Conservation (phyloP, 495 filamentous ascomycete species). For the Trichoderma erinaceum region DNA sequence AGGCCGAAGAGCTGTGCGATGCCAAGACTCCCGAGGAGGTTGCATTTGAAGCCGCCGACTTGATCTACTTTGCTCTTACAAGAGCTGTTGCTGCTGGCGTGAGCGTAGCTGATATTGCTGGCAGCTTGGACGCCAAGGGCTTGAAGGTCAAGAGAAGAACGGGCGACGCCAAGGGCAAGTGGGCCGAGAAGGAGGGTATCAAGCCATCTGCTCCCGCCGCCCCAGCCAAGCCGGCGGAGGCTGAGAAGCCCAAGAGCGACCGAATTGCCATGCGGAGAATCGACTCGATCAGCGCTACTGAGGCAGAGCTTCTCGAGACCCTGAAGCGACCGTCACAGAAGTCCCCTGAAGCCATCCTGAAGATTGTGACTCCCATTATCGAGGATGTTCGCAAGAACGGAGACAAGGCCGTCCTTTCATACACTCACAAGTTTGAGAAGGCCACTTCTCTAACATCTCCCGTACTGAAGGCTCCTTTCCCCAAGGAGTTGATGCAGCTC, state of each 20-base stretch:
- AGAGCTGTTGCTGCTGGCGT: constrained; percentile 81
- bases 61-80: constrained; percentile 92
- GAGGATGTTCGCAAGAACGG: constrained; percentile 72
- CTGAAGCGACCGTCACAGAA: constrained; percentile 87
- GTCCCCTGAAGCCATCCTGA: constrained; percentile 82
- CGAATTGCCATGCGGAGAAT: constrained; percentile 79
- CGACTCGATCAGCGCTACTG: constrained; percentile 54
- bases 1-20: constrained; percentile 88
- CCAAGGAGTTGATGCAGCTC: constrained; percentile 75
- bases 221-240: constrained; percentile 36
- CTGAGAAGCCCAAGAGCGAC: constrained; percentile 46
- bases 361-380: constrained; percentile 85
- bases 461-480: constrained; percentile 82
- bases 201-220: constrained; percentile 22
- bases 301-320: constrained; percentile 56
- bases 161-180: constrained; percentile 88
- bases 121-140: constrained; percentile 88
- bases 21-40: constrained; percentile 76
- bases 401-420: constrained; percentile 79
- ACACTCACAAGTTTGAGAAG: constrained; percentile 96
- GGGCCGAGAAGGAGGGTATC: constrained; percentile 76
- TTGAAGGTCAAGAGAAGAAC: constrained; percentile 85
- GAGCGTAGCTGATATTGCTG: constrained; percentile 77
- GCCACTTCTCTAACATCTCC: constrained; percentile 83
- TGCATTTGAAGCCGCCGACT: constrained; percentile 88